These are phyloP conservation scores for Gypsophila paniculata DNA, from an alignment of 179 eudicot species.

Conservation along the genomic window DNA sequence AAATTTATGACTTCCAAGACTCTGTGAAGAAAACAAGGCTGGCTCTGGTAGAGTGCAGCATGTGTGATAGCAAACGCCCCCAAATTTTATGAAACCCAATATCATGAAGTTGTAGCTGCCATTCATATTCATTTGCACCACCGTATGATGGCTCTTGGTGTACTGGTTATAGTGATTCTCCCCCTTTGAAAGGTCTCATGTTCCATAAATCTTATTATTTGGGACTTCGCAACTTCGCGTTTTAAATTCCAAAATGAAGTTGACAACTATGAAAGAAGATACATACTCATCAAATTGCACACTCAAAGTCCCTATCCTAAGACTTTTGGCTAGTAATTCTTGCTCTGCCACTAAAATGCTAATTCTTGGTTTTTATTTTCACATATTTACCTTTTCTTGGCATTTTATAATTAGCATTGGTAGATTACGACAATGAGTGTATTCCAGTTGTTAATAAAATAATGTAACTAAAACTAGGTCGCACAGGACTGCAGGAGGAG, in stretches of 20 bases:
- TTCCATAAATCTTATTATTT: background rate
- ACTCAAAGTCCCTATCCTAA: background rate
- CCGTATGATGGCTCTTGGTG: no score
- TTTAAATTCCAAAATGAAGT: background rate
- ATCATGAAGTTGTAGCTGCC: background rate
- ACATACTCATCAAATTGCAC: background rate
- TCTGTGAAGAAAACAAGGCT: background rate
- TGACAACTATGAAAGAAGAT: background rate
- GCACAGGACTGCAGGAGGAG: background rate
- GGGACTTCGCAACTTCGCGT: background rate
- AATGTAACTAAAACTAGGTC: background rate
- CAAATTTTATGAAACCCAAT: background rate
- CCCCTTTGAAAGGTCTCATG: no score
- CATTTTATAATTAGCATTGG: background rate
- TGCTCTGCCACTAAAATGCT: no score
- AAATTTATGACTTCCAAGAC: background rate
- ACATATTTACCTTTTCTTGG: background rate
- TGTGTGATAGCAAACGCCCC: background rate
- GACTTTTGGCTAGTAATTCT: background rate
- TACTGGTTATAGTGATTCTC: no score
- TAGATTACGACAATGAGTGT: background rate
- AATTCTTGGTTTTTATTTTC: background rate
- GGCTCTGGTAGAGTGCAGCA: no score
- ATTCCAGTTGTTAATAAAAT: background rate
- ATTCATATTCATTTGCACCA: no score